phyloP scores from a whole-genome alignment of 495 filamentous ascomycete species.

The Lophiotrema nucula region DNA sequence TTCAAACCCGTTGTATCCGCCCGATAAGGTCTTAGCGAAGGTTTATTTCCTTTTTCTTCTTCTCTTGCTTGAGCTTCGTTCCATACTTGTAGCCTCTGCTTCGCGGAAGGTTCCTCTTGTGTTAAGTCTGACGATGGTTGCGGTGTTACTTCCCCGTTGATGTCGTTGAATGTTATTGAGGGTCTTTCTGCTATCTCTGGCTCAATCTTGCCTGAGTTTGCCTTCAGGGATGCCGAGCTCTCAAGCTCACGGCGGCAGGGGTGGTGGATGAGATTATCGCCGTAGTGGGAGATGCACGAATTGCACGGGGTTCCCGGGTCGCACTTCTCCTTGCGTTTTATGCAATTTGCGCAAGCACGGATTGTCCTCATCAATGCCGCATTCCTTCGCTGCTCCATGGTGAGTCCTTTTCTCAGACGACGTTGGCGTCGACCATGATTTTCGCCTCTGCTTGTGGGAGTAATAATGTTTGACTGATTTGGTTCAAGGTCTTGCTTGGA shows the following conservation, averaged over 20 bases:
- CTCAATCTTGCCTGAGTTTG: too few relatives aligned
- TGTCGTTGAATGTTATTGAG: too few relatives aligned
- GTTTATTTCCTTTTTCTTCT: conserved; percentile 41
- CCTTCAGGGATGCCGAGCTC: too few relatives aligned
- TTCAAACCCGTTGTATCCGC: conserved; percentile 69
- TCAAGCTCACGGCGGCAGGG: too few relatives aligned
- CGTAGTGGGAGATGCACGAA: conserved; percentile 32
- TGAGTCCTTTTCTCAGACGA: conserved; percentile 22
- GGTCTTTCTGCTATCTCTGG: too few relatives aligned
- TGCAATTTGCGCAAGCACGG: conserved; percentile 26
- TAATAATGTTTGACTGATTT: too few relatives aligned
- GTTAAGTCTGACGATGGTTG: too few relatives aligned
- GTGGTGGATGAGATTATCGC: conserved; percentile 20
- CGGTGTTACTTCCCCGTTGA: too few relatives aligned
- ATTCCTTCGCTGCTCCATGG: conserved; percentile 24
- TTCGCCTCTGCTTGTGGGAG: too few relatives aligned
- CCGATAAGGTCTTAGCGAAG: conserved; percentile 66
- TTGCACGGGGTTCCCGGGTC: conserved; percentile 34
- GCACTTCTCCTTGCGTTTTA: conserved; percentile 29
- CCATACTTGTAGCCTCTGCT: conserved; percentile 27
- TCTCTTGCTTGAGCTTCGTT: conserved; percentile 28
- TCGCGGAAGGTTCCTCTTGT: conserved; percentile 45
- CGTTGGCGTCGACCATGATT: conserved; percentile 16
- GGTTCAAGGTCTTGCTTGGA: too few relatives aligned
- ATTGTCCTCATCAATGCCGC: conserved; percentile 30